Base-by-base conservation (phyloP, 2,329 filamentous ascomycete genomes). In the Monosporascus sp. region DNA sequence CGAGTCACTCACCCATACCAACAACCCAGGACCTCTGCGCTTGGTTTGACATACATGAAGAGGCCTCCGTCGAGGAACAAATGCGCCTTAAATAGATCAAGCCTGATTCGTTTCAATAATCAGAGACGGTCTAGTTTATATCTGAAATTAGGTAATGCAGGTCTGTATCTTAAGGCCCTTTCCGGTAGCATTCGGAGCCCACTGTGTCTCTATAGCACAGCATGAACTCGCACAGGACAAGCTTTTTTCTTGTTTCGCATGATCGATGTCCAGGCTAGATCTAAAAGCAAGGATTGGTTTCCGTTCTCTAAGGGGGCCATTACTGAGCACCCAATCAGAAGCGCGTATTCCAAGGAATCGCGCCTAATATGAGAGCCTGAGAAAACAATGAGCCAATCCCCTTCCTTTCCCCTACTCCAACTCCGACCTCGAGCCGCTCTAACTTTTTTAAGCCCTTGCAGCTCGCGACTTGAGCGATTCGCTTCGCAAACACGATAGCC, bases 401-500 rank as follows among this genome's bases (percentile, higher is more conserved):
- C 35, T 41, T 40, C 45, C 52, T 48, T 50, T 59, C 49, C 53
- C 49, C 49, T 57, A 43, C 52, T 50, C 53, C 14, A 26, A 27
- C 43, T 49, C 37, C 52, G 76, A 72, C 74, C 72, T 41, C 7
- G 11, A 46, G 24, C 43, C 43, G 43, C 43, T 46, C n/a, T 31
- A 63, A 57, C 60, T 58, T 52, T 53, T 53, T 56, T 58, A 16
- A 17, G 27, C 41, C 40, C 7, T 11, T 44, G 11, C 35, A 50
- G 27, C 43, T 49, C 11, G 27, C 22, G 53, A 44, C 37, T 53
- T 50, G 48, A 54, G 61, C 62, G 61, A 62, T 59, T 67, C 64
- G 65, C 65, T 59, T 65, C 26, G 31, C 31, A 35, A 35, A 14
- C 60, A 58, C 57, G 52, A 66, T 52, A 62, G 57, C 68, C 68